Evolutionary conservation across 805 yeast species (phyloP), one percentile per base, ranked within the genome.

Genomic region (Saccharomycopsis capsularis): DNA sequence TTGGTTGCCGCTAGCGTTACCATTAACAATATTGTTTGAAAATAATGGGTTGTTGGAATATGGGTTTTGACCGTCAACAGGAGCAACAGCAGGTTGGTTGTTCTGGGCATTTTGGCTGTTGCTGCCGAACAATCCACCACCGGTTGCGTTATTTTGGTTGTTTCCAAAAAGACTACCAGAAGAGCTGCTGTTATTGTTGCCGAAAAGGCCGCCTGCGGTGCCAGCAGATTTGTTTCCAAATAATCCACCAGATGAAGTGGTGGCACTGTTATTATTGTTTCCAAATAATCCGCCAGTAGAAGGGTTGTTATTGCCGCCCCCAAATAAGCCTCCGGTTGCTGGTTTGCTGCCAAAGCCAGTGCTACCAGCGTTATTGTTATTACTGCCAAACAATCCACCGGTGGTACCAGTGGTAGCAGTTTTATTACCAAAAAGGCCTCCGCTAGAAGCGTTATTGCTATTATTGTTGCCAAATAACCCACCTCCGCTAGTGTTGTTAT

Each of bases 281-380:
- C 74, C 72, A 61, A 70, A 73, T 46, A 68, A 56, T 25, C 70
- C 71, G 51, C 71, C 72, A 34, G 63, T 53, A 9, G 61, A 51
- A 15, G 34, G 35, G 35, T 54, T 58, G 35, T 55, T 49, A 22
- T 54, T 55, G 40, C 55, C 55, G 27, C 27, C 60, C 21, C 63
- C 64, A 51, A 61, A 63, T 18, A 55, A 50, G 11, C 63, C 57
- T 13, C 68, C 66, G 25, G 62, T 39, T n/a, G 55, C 56, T 27
- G 61, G 42, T 18, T 57, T 50, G 25, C 58, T 38, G 41, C 67
- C 68, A 51, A 64, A 63, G 11, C 56, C 51, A 18, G 54, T 48
- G n/a, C 27, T 48, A 36, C 29, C 44, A 19, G 40, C 27, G 24
- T 39, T 44, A 44, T 53, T 59, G 49, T 57, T 57, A 43, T 22